Base-by-base conservation (phyloP, 73 alveolate genomes). In the Tetrahymena thermophila region DNA sequence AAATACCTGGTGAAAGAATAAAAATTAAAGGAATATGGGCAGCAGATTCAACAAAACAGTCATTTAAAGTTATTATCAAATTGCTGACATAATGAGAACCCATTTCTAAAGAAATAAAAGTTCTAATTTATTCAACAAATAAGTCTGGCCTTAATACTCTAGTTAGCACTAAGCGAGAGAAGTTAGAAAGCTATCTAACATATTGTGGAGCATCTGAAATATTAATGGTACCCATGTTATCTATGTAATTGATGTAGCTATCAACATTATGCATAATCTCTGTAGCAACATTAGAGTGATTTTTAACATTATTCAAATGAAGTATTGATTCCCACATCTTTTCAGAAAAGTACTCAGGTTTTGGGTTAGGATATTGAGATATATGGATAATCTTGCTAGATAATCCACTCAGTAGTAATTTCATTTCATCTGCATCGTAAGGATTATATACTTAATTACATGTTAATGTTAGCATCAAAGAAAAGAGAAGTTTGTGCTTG, bases 341-440 rank as follows among this genome's bases (percentile, higher is more conserved):
- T 43, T 96, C 96, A 85, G 98, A 94, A 16, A 99, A 97, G 98
- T 99, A 98, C 23, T 97, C 98, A 15, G 94, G 43, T 56, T 97
- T 98, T 16, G 98, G 98, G 15, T 99, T 97, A 1, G 99, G 99
- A 95, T 28, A 71, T 35, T 98, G 97, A 1, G 98, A 99, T 16
- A 96, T 94, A 42, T 95, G 97, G 85, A 97, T 96, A 84, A 97
- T 99, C 85, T 96, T 96, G 57, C 98, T 97, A 28, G 99, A 96
- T 6, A 98, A 99, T 21, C 99, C 99, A 40, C 99, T 99, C 94
- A 99, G 97, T 83, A 99, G 95, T 96, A 97, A 98, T 96, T 99
- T 96, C 37, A 97, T 95, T 93, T 98, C 99, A 15, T 43, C 50
- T 43, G 96, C 96, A 94, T 96, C 97, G 4, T 97, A 93, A 13